These are phyloP conservation scores for Pulveroboletus sp. DNA, from an alignment of 768 basidiomycete genomes.

Conservation along the genomic window DNA sequence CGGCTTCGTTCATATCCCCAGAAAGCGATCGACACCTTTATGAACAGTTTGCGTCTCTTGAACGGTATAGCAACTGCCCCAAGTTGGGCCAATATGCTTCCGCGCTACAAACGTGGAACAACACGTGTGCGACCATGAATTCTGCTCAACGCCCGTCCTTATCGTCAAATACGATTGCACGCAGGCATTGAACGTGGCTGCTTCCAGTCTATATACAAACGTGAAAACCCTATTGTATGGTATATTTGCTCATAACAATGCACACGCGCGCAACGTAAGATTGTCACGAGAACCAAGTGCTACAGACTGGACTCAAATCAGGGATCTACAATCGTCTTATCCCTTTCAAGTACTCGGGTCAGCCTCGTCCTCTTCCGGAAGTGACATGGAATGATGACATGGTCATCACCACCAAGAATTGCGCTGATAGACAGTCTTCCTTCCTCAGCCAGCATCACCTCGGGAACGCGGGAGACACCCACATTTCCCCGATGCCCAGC, in stretches of 20 bases:
- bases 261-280: background rate
- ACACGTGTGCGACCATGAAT: conserved; percentile 18
- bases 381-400: conserved; percentile 5
- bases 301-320: background rate
- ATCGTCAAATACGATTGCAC: conserved; percentile 25
- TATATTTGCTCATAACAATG: background rate
- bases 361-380: background rate
- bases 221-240: conserved; percentile 2
- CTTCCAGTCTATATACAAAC: conserved; percentile 13
- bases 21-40: conserved; percentile 17
- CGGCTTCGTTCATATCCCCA: conserved; percentile 17
- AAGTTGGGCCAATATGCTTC: conserved; percentile 1
- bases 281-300: background rate
- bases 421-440: conserved; percentile 13
- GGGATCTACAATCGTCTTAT: background rate
- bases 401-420: conserved; percentile 1
- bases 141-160: conserved; percentile 13
- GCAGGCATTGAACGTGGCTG: conserved; percentile 1
- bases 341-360: background rate
- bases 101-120: conserved; percentile 9
- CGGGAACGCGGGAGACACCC: conserved; percentile 24
- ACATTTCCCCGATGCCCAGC: conserved; percentile 15
- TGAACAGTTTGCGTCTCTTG: conserved; percentile 3
- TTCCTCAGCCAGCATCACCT: conserved; percentile 30
- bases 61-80: conserved; percentile 2